These are phyloP conservation scores for Rhizopus arrhizus DNA, from an alignment of 371 early-diverging fungal genomes.

Conservation along the genomic window DNA sequence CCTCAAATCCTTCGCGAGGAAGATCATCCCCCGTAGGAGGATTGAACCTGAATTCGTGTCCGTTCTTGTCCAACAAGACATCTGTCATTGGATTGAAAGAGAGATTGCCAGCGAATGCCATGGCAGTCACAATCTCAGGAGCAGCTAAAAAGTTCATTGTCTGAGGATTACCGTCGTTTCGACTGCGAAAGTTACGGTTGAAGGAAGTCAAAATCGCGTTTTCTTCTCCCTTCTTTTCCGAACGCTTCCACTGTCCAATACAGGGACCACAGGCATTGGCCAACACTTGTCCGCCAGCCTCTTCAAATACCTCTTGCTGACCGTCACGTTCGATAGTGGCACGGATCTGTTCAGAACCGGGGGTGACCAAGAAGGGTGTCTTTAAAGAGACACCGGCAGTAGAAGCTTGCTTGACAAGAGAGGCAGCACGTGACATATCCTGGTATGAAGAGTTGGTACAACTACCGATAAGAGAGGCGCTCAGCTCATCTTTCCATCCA, in stretches of 20 bases:
- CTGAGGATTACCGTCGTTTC: slow-evolving; percentile 94
- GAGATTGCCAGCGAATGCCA: slow-evolving; percentile 87
- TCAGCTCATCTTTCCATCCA: slow-evolving; percentile 86
- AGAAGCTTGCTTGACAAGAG: slow-evolving; percentile 82
- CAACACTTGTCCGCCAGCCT: slow-evolving; percentile 85
- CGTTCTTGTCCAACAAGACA: slow-evolving; percentile 69
- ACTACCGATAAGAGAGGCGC: slow-evolving; percentile 89
- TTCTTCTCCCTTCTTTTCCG: slow-evolving; percentile 60
- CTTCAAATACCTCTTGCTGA: slow-evolving; percentile 76
- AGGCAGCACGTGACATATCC: slow-evolving; percentile 92
- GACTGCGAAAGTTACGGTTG: slow-evolving; percentile 95
- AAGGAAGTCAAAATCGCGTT: slow-evolving; percentile 95
- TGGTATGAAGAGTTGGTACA: slow-evolving; percentile 97
- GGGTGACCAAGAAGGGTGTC: slow-evolving; percentile 87
- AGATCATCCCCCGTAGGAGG: slow-evolving; percentile 88
- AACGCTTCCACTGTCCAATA: slow-evolving; percentile 93
- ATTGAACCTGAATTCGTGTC: slow-evolving; percentile 75
- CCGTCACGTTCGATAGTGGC: slow-evolving; percentile 96
- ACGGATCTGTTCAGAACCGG: slow-evolving; percentile 96
- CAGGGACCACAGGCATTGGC: slow-evolving; percentile 92
- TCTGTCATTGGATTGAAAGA: slow-evolving; percentile 93
- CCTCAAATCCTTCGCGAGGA: slow-evolving; percentile 83
- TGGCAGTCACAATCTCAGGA: slow-evolving; percentile 94
- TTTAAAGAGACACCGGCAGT: slow-evolving; percentile 80
- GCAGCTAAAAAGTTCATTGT: slow-evolving; percentile 95